These are phyloP conservation scores for Russula griseocarnosa DNA, from an alignment of 768 basidiomycete species.

Conservation along the genomic window DNA sequence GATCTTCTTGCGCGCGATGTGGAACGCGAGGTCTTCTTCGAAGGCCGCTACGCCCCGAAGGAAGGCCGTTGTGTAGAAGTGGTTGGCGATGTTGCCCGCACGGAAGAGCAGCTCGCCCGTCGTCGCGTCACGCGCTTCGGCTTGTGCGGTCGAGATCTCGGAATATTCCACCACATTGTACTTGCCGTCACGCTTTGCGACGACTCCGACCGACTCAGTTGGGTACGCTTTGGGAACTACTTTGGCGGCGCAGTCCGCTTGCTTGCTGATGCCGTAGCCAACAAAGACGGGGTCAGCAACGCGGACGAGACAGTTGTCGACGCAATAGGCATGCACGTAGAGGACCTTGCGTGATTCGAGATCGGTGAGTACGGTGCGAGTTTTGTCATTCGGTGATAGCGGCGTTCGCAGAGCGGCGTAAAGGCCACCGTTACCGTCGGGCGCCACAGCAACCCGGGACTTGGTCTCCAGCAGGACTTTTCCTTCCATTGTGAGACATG, in stretches of 20 bases:
- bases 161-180: conserved; percentile 97
- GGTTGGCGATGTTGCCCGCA: conserved; percentile 96
- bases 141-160: conserved; percentile 85
- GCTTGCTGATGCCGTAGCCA: conserved; percentile 86
- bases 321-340: conserved; percentile 94
- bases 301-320: conserved; percentile 97
- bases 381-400: conserved; percentile 53
- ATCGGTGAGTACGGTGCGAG: conserved; percentile 78
- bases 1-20: conserved; percentile 98
- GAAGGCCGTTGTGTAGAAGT: conserved; percentile 91
- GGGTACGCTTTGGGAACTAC: conserved; percentile 88
- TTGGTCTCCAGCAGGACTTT: conserved; percentile 83
- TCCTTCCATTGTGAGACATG: conserved; percentile 91
- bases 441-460: conserved; percentile 86
- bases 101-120: conserved; percentile 83
- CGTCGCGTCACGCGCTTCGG: conserved; percentile 64
- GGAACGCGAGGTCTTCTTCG: conserved; percentile 88
- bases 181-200: conserved; percentile 77
- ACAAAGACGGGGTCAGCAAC: conserved; percentile 97
- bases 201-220: conserved; percentile 91
- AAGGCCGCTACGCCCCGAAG: conserved; percentile 74
- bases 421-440: conserved; percentile 96
- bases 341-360: conserved; percentile 68
- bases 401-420: conserved; percentile 90
- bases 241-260: conserved; percentile 90